Evolutionary conservation across 2,329 filamentous ascomycete genomes (phyloP), one percentile per base, ranked within the genome.

Genomic region (Penicillium palitans): DNA sequence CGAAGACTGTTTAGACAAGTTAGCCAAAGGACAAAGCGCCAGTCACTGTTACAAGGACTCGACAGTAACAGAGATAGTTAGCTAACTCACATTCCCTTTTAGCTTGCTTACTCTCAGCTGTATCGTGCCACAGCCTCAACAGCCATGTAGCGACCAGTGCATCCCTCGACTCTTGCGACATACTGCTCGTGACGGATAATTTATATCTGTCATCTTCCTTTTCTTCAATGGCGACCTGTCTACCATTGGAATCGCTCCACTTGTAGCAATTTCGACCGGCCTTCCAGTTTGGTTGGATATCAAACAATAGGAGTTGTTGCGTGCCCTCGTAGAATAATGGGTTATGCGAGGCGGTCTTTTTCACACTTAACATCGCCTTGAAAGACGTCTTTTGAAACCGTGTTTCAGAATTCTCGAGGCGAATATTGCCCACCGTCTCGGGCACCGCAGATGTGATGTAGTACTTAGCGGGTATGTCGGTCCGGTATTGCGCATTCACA

Each of bases 81-180:
- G 7, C 6, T 6, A 35, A 57, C 61, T 53, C 17, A 65, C 63
- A 50, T 47, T 62, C 60, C 37, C 49, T 57, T 27, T 55, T 64
- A 13, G 63, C 61, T 29, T 62, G 27, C 25, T 47, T 64, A 37
- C 61, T 65, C 47, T 65, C 63, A 2, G 61, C 60, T 6, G 46
- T 61, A 8, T 64, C 58, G 25, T 53, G 49, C 63, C 63, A 65
- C 24, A 60, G n/a, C 45, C 61, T 50, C 41, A 65, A 52, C 10
- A 64, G 19, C 61, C 63, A 65, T n/a, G 55, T 31, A 13, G 60
- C 63, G 19, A 62, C 55, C 44, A 64, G 17, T n/a, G 60, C 60
- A 58, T 65, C 61, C 47, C 50, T 62, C 33, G 53, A 33, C 7
- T 54, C 55, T 41, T 41, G 33, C 19, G 25, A 7, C 55, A 64